phyloP scores from a whole-genome alignment of 2,329 filamentous ascomycete genomes.

The Stenocarpella maydis region DNA sequence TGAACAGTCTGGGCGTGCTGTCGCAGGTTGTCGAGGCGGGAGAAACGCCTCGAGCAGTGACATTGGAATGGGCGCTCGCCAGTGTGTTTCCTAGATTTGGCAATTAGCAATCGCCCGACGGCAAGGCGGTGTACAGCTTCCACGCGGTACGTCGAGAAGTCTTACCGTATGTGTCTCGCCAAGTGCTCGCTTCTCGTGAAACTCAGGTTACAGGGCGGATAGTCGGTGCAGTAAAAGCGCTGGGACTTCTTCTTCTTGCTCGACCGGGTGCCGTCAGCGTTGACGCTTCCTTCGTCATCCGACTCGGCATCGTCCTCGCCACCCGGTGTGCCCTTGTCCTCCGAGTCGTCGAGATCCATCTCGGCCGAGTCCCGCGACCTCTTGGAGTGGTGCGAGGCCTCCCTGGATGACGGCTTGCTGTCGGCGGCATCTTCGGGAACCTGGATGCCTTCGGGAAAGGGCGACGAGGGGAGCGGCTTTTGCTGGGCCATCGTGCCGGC shows the following conservation, averaged over 20 bases:
- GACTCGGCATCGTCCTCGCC: constrained; percentile 63
- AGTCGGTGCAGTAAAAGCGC: constrained; percentile 95
- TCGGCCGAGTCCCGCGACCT: constrained; percentile 73
- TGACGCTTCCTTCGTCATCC: constrained; percentile 68
- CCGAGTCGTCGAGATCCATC: constrained; percentile 79
- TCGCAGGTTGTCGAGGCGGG: constrained; percentile 89
- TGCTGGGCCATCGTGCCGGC: constrained; percentile 53
- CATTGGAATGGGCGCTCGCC: constrained; percentile 97
- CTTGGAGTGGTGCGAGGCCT: constrained; percentile 67
- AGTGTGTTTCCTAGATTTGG: constrained; percentile 84
- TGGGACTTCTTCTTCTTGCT: constrained; percentile 97
- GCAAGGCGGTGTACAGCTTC: not conserved
- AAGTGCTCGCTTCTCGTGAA: constrained; percentile 97
- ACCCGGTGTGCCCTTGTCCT: constrained; percentile 63
- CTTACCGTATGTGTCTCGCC: constrained; percentile 88
- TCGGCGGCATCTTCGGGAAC: constrained; percentile 55
- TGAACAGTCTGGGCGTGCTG: constrained; percentile 98
- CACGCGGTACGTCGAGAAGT: constrained; percentile 27
- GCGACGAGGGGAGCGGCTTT: constrained; percentile 61
- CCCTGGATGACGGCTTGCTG: constrained; percentile 55
- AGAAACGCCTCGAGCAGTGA: constrained; percentile 92
- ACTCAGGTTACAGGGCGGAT: constrained; percentile 90
- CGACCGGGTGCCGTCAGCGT: constrained; percentile 71
- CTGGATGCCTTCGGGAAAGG: constrained; percentile 60
- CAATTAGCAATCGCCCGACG: not conserved